Base-by-base conservation (phyloP, 2,329 filamentous ascomycete species). In the Aspergillus pseudotamarii region DNA sequence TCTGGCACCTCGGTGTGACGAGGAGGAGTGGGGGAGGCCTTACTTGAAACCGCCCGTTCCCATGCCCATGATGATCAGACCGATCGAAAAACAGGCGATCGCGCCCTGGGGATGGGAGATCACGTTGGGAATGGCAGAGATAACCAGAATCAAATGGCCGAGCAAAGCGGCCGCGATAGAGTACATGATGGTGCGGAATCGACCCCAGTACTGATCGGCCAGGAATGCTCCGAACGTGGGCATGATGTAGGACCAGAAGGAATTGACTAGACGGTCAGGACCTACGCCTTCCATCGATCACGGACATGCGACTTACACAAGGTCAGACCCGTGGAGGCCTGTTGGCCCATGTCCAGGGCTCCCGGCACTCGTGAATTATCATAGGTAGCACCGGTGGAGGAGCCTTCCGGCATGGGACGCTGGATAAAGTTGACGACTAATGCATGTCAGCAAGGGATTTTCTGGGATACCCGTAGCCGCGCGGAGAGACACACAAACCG, bases 31-130 rank as follows among this genome's bases (percentile, higher is more conserved):
- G 23, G 21, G 6, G 30, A 9, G 45, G 11, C n/a, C 60, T 28
- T 61, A 73, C 82, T 94, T 94, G 85, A 94, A 93, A 71, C 91
- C 90, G 65, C 91, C 91, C 1, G 90, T 92, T 50, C 91, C 91
- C 34, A 92, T 76, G n/a, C 89, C 90, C 73, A 93, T 86, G 72
- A 93, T 84, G 51, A 91, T 76, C 67, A 91, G 82, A 28, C 87
- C 86, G 34, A 88, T 78, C 2, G 89, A 76, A 70, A 92, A 90
- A 58, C 86, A 88, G 1, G 81, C 89, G 53, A 92, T 85, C 0
- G 89, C 82, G 14, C 82, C 80, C 19, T 88, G 83, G 41, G 79
- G 78, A 66, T 86, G 78, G 51, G 85, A 78, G 54, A 93, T 88
- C 55, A 91, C 86, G 3, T 74, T 71, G 0, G 90, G 90, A 1